Evolutionary conservation across 169 alveolate species (phyloP), one percentile per base, ranked within the genome.

Genomic region (Plasmodium cynomolgi): DNA sequence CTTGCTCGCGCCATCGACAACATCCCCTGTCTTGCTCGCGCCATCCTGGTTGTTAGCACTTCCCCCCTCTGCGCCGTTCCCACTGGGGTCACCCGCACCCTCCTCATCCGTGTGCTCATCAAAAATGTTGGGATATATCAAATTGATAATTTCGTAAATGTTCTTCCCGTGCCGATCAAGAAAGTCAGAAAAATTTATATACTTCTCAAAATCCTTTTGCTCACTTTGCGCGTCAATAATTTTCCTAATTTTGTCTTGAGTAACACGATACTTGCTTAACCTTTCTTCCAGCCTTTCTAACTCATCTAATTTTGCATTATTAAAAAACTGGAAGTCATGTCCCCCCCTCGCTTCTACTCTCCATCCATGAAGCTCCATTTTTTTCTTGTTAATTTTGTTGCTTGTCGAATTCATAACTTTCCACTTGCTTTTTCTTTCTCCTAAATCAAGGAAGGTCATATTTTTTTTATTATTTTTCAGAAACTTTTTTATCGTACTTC

Each of bases 271-370:
- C 80, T 56, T 80, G 81, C 79, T 75, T 92, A 92, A 86, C 71
- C 74, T 68, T 82, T 81, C 88, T 79, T 75, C 95, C 23, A 83
- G 85, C 92, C 33, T 77, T 56, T 93, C 84, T 54, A 90, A 72
- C 23, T 86, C 94, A 86, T 86, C 96, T 54, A 93, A 91, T 84
- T 80, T 86, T 41, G 68, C 97, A 33, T 56, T 81, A 85, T 98
- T 97, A 92, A 97, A 98, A 96, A 98, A 98, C 94, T 98, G 99
- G 92, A 97, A 98, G 47, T 96, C 98, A 93, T 98, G 98, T 6
- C 99, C 99, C 3, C 99, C 99, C 33, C 97, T 97, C 1, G 97
- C 98, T 37, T 95, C 93, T 17, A 98, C 98, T 91, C 97, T 97
- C 99, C 99, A 98, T 39, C 99, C 99, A 73, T 93, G 98, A 81